Evolutionary conservation across 139 green algal species (phyloP).

Genomic region (Pseudopediastrum boryanum): DNA sequence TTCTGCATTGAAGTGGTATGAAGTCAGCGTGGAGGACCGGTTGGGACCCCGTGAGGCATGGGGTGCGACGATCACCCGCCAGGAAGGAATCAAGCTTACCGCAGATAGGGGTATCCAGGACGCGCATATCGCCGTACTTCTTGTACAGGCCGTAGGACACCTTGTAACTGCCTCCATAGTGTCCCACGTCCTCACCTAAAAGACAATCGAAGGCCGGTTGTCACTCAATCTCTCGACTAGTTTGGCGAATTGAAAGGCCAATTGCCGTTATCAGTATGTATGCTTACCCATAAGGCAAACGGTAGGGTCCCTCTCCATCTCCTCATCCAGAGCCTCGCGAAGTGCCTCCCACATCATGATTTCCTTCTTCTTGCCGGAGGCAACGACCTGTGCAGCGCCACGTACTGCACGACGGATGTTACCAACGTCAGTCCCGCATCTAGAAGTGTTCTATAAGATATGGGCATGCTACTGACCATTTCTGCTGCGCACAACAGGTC

Average conservation of each 20-base stretch:
- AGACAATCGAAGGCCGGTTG: too few species aligned
- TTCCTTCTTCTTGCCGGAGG: conserved; percentile 31
- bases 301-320: conserved; percentile 94
- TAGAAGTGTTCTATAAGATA: too few species aligned
- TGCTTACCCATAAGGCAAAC: conserved; percentile 87
- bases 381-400: not conserved
- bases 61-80: not conserved
- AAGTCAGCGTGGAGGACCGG: too few species aligned
- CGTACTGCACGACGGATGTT: too few species aligned
- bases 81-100: conserved; percentile 56
- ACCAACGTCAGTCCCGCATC: too few species aligned
- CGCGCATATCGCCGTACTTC: conserved; percentile 93
- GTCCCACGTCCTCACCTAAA: conserved; percentile 91
- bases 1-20: too few species aligned
- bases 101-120: conserved; percentile 97
- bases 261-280: too few species aligned
- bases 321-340: conserved; percentile 88
- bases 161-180: conserved; percentile 97
- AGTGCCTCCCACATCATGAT: conserved; percentile 86
- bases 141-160: conserved; percentile 93
- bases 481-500: too few species aligned
- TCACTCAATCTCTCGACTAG: too few species aligned
- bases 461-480: too few species aligned
- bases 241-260: too few species aligned
- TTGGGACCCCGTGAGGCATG: too few species aligned